These are phyloP conservation scores for Trichoderma hamatum DNA, from an alignment of 2,329 filamentous ascomycete genomes.

Conservation along the genomic window DNA sequence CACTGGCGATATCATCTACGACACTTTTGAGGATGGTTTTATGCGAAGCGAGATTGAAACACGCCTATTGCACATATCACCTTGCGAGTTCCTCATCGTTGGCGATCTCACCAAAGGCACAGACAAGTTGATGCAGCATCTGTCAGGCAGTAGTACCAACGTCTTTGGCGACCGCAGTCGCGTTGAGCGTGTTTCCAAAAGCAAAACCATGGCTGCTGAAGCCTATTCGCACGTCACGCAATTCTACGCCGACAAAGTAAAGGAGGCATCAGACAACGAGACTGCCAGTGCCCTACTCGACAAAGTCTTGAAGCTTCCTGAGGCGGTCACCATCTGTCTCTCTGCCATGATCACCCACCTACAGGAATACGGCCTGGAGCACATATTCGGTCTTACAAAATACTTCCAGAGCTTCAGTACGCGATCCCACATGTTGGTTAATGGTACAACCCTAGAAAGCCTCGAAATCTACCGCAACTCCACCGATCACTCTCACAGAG, in stretches of 20 bases:
- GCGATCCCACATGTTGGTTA: constrained; percentile 91
- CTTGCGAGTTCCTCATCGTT: constrained; percentile 92
- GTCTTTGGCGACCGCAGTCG: constrained; percentile 90
- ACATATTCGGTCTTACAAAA: constrained; percentile 94
- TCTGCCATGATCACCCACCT: constrained; percentile 96
- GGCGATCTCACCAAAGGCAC: constrained; percentile 88
- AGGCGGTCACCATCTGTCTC: constrained; percentile 85
- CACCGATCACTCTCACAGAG: constrained; percentile 81
- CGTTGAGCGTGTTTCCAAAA: constrained; percentile 75
- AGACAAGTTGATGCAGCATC: constrained; percentile 86
- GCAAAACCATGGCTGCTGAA: constrained; percentile 81
- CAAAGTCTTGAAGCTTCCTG: constrained; percentile 81
- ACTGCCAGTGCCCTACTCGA: constrained; percentile 71
- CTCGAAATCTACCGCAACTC: constrained; percentile 95
- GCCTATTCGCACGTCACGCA: constrained; percentile 86
- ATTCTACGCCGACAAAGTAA: constrained; percentile 89
- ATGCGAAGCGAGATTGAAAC: constrained; percentile 98
- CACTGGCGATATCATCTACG: constrained; percentile 94
- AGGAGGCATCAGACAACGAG: constrained; percentile 59
- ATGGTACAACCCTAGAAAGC: constrained; percentile 90
- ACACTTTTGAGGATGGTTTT: constrained; percentile 95
- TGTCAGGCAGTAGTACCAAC: constrained; percentile 86
- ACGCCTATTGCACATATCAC: constrained; percentile 89
- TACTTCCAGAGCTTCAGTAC: constrained; percentile 97
- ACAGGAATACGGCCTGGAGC: constrained; percentile 87